phyloP scores from a whole-genome alignment of 2,329 filamentous ascomycete genomes.

The Stenocarpella maydis region DNA sequence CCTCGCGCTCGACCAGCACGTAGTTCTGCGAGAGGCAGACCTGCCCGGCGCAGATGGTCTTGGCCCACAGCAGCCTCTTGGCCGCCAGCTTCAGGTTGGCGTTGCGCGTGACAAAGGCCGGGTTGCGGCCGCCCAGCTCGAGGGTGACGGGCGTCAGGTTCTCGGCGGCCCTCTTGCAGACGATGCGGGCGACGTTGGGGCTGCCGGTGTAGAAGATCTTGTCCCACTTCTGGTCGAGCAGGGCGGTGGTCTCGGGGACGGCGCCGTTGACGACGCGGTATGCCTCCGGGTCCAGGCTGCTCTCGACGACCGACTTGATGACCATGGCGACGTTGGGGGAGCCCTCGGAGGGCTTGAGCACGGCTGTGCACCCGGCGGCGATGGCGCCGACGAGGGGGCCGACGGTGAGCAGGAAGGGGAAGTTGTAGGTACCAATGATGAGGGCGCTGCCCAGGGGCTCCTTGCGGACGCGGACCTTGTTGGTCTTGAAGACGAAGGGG shows the following conservation, averaged over 20 bases:
- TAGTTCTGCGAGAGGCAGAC: constrained; percentile 95
- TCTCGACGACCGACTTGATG: constrained; percentile 79
- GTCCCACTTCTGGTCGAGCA: constrained; percentile 92
- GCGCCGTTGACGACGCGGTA: constrained; percentile 84
- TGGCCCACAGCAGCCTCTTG: constrained; percentile 86
- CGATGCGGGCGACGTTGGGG: constrained; percentile 80
- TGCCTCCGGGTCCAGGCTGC: constrained; percentile 77
- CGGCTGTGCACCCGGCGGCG: constrained; percentile 86
- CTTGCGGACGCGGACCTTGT: constrained; percentile 81
- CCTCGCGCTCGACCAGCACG: constrained; percentile 79
- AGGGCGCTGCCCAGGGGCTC: constrained; percentile 86
- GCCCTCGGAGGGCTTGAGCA: constrained; percentile 91
- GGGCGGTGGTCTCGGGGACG: constrained; percentile 78
- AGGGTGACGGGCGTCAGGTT: constrained; percentile 87
- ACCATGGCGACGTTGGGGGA: constrained; percentile 80
- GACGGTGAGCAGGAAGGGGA: constrained; percentile 83
- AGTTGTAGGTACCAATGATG: constrained; percentile 94
- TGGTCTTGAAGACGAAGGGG: constrained; percentile 69
- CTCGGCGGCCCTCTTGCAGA: constrained; percentile 88
- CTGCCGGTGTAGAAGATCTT: constrained; percentile 98
- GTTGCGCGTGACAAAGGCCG: constrained; percentile 87
- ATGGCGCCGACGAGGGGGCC: constrained; percentile 88
- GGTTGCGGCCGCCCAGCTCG: constrained; percentile 91
- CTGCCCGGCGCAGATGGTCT: constrained; percentile 86
- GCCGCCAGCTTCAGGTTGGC: constrained; percentile 84